Base-by-base conservation (phyloP, 768 basidiomycete genomes). In the Termitomyces sp. region DNA sequence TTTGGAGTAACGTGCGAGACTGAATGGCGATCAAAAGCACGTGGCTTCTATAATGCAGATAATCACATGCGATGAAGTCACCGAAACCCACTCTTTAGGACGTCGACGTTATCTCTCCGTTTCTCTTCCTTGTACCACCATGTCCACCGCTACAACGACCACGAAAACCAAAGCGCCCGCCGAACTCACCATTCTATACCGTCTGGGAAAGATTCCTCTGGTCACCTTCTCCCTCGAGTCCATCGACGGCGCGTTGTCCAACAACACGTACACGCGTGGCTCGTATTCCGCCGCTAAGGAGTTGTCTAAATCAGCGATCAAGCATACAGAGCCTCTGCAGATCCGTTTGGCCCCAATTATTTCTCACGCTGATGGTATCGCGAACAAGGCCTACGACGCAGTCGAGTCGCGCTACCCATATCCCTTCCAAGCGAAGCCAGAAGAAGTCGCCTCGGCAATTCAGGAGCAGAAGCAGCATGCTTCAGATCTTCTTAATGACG, bases 321-420 rank as follows among this genome's bases (percentile, higher is more conserved):
- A 74, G 67, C 77, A 77, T 61, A 79, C 87, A 0, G 82, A 82
- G 62, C 88, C 90, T 4, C 55, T 90, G 43, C 85, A 87, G 61
- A 70, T 76, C 50, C 79, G 77, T 52, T 70, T 92, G 21, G 84
- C 83, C 0, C 87, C 90, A 8, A 64, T 88, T 34, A 80, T 90
- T 61, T 70, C 74, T 52, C 75, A 79, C 45, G 87, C 80, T 2
- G 82, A 92, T 60, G 79, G 70, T n/a, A 71, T 71, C 51, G 90
- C 86, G 28, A 88, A 89, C 77, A 84, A 81, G 73, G 86, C 82
- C 28, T 77, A 90, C 38, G 88, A 92, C 65, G 82, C 68, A 19
- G 86, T 91, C 52, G 77, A 90, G 73, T 75, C 78, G 52, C 80
- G 81, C 51, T 90, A 84, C 66, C 90, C 90, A 12, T 86, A 84